A percentile compares a stretch with the other conserved stretches of the same genome.
Conservation (phyloP, 2,329 filamentous ascomycete species). For the Fusarium caatingaense region DNA sequence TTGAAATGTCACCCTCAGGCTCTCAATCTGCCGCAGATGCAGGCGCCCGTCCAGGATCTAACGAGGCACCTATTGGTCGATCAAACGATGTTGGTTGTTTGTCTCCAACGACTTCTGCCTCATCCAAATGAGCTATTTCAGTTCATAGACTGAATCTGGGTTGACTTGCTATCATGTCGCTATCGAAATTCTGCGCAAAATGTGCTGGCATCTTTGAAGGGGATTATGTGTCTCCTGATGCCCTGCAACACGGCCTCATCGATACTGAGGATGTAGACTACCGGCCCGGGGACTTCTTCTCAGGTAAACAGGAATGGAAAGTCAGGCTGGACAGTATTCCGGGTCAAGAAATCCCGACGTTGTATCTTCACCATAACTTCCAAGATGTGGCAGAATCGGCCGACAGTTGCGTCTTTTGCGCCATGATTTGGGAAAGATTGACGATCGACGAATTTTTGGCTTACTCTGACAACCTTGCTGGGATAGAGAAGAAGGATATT, state of each 20-base stretch:
- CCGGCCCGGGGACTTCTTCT: background rate
- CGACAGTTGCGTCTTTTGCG: conserved; percentile 27
- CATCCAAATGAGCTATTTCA: background rate
- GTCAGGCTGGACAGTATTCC: background rate
- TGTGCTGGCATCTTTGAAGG: conserved; percentile 29
- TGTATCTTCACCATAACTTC: conserved; percentile 22
- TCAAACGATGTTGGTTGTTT: background rate
- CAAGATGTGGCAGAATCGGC: conserved; percentile 6
- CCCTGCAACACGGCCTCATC: conserved; percentile 14
- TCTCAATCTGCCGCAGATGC: background rate
- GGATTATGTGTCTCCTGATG: conserved; percentile 7
- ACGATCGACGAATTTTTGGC: background rate
- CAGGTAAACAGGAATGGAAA: conserved; percentile 6
- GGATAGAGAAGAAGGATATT: background rate
- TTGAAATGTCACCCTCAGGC: background rate
- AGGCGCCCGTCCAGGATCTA: background rate
- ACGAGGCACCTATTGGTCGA: background rate
- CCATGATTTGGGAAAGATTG: conserved; percentile 27
- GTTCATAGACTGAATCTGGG: too few relatives aligned
- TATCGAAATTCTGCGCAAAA: conserved; percentile 5
- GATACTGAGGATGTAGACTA: background rate
- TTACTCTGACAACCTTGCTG: background rate
- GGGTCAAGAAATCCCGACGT: background rate
- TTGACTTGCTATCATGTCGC: background rate
- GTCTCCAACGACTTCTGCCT: background rate